These are phyloP conservation scores for Wallacemonas rigidus DNA, from an alignment of 208 protist genomes.

Conservation along the genomic window DNA sequence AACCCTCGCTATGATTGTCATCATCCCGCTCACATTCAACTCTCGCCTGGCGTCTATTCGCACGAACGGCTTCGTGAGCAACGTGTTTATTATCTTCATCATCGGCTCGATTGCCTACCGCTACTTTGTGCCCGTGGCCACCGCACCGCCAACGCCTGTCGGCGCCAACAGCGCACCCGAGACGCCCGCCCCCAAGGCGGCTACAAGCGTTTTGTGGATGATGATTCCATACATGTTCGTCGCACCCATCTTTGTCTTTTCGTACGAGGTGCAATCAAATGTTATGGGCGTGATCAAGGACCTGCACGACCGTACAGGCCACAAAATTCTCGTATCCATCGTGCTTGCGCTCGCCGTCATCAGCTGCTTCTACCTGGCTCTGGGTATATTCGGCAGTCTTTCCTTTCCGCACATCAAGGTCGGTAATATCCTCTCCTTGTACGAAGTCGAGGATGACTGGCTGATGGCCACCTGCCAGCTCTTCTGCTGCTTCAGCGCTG, in stretches of 20 bases:
- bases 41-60: constrained; percentile 76
- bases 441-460: constrained; percentile 52
- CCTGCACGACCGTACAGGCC: constrained; percentile 65
- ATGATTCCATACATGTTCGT: constrained; percentile 68
- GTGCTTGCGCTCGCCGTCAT: constrained; percentile 57
- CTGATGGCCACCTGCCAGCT: constrained; percentile 72
- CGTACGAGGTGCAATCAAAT: constrained; percentile 83
- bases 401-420: constrained; percentile 55
- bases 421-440: constrained; percentile 73
- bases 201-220: neutral
- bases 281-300: constrained; percentile 86
- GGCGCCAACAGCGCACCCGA: neutral
- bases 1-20: constrained; percentile 43
- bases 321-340: constrained; percentile 61
- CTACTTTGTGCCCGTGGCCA: constrained; percentile 43
- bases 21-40: constrained; percentile 77
- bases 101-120: constrained; percentile 69
- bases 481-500: constrained; percentile 75
- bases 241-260: constrained; percentile 78
- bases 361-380: constrained; percentile 55
- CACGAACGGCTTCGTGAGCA: constrained; percentile 76
- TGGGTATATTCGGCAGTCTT: constrained; percentile 65
- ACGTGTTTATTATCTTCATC: constrained; percentile 73
- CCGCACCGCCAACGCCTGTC: neutral
- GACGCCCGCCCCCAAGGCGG: neutral